These are phyloP conservation scores for Pichia heedii DNA, from an alignment of 805 yeast genomes.

Conservation along the genomic window DNA sequence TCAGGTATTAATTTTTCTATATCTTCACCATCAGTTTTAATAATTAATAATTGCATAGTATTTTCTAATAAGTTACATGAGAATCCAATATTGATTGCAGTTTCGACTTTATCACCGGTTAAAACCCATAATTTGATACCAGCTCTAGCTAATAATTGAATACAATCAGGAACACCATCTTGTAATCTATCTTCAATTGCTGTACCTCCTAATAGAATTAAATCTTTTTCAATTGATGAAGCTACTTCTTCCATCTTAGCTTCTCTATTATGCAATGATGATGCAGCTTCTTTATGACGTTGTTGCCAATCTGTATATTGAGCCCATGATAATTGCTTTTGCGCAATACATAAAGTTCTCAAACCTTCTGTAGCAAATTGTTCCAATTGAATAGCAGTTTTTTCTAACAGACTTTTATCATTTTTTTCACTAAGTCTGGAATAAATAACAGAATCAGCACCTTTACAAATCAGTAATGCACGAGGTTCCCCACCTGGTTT, in stretches of 20 bases:
- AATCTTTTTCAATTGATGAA: constrained; percentile 59
- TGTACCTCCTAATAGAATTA: constrained; percentile 68
- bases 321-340: constrained; percentile 52
- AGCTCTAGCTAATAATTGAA: constrained; percentile 57
- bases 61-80: constrained; percentile 70
- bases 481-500: constrained; percentile 40
- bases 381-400: constrained; percentile 67
- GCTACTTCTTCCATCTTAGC: constrained; percentile 67
- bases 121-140: constrained; percentile 82
- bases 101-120: constrained; percentile 85
- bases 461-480: constrained; percentile 67
- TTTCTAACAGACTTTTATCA: constrained; percentile 37
- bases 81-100: constrained; percentile 81
- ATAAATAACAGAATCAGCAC: constrained; percentile 77
- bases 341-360: constrained; percentile 74
- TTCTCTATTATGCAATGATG: constrained; percentile 54
- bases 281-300: constrained; percentile 55
- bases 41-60: constrained; percentile 65
- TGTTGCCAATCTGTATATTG: constrained; percentile 57
- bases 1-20: constrained; percentile 34
- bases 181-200: constrained; percentile 82
- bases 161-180: constrained; percentile 81
- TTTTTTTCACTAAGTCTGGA: constrained; percentile 46
- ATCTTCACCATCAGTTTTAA: constrained; percentile 52
- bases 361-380: constrained; percentile 77